Conservation (phyloP, 2,329 filamentous ascomycete genomes). For the Cryphonectria naterciae region DNA sequence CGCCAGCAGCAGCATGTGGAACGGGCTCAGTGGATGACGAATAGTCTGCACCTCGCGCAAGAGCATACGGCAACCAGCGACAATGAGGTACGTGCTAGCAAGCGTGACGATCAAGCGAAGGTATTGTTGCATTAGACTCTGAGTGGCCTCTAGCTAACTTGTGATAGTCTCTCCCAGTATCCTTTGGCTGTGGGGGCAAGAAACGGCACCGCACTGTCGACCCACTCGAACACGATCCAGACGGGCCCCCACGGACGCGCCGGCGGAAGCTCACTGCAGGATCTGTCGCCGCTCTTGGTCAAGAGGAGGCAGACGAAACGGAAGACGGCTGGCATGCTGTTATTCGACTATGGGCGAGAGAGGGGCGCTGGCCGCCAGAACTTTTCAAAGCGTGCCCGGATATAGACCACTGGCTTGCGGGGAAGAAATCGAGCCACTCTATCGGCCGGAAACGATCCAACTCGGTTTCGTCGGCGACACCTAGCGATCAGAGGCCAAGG, state of each 20-base stretch:
- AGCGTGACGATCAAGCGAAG: too few relatives aligned
- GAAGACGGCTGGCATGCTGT: neutral
- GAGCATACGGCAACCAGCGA: too few relatives aligned
- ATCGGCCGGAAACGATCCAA: neutral
- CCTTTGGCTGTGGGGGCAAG: neutral
- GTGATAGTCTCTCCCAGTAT: too few relatives aligned
- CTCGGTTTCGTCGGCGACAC: conserved; percentile 20
- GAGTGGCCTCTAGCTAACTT: too few relatives aligned
- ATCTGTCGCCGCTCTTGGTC: neutral
- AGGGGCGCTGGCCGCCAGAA: neutral
- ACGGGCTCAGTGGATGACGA: too few relatives aligned
- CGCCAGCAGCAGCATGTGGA: too few relatives aligned
- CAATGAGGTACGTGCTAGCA: too few relatives aligned
- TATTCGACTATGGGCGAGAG: neutral
- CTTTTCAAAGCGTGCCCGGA: conserved; percentile 23
- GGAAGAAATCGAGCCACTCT: neutral
- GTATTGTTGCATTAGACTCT: too few relatives aligned
- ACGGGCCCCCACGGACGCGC: neutral
- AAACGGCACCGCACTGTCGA: neutral
- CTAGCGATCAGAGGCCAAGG: conserved; percentile 39
- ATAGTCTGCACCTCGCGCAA: too few relatives aligned
- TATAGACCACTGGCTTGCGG: conserved; percentile 35
- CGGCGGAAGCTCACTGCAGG: neutral
- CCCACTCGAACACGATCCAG: neutral
- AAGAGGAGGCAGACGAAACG: neutral